Evolutionary conservation across 2,329 filamentous ascomycete genomes (phyloP), one percentile per base, ranked within the genome.

Genomic region (Aspergillus pseudonomiae): DNA sequence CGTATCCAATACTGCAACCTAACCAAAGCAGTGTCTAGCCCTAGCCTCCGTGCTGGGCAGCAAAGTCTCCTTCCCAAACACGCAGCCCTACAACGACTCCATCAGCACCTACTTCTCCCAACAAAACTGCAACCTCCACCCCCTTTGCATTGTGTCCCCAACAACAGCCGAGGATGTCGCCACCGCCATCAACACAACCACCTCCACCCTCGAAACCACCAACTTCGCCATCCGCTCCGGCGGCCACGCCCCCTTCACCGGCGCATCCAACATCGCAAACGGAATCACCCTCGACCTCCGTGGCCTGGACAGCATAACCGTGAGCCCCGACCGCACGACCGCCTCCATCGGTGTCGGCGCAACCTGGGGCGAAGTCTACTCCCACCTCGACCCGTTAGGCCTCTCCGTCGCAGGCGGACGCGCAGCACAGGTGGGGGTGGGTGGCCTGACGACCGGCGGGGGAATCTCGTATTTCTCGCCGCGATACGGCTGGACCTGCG

Each of bases 371-470:
- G 61, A 65, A 0, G 66, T 65, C 6, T 69, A 69, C 53, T 6
- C 21, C 2, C 24, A 24, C 4, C 68, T 71, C 19, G 70, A 71
- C 30, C 57, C 63, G 10, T 26, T 64, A 3, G 50, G 63, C 24
- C 59, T 73, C 19, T 54, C 68, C 19, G 71, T 72, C 1, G 61
- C 66, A 19, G 71, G 71, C 6, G 73, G 71, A 2, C 68, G 73
- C 39, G 68, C 61, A 16, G 63, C 63, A 1, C 61, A 56, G n/a
- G 68, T 75, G 28, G 71, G 73, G 6, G 70, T 75, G 5, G 73
- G 71, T 2, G 73, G 73, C 3, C 45, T 73, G 4, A 65, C 64
- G 0, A 55, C 58, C 6, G 67, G 65, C 6, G 67, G 66, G 1
- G 68, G 68, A 10, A 63, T 68, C 26, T 70, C 68, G 3, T 70